phyloP scores from a whole-genome alignment of 129 eudicot species.

The Escallonia rubra region DNA sequence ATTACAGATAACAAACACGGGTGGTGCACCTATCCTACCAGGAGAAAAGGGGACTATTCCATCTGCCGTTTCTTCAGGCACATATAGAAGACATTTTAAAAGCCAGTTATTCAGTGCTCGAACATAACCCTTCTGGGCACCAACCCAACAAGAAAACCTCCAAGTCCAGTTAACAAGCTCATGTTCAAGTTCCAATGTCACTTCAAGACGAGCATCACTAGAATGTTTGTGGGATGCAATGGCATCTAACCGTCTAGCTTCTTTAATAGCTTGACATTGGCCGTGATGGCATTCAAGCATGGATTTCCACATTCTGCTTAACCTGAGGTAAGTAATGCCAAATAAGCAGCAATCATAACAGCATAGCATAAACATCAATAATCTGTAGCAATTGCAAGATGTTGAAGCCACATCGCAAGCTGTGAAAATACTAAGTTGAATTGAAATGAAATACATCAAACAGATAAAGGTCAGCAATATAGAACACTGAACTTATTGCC shows the following conservation, averaged over 20 bases:
- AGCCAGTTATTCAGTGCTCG: constrained; percentile 78
- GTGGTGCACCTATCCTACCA: constrained; percentile 86
- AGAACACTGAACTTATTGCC: too few species aligned
- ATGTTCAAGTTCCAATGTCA: constrained; percentile 72
- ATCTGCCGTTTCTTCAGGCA: constrained; percentile 85
- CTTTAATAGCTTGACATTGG: constrained; percentile 67
- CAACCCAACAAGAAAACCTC: constrained; percentile 75
- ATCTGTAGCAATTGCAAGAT: too few species aligned
- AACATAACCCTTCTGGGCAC: constrained; percentile 77
- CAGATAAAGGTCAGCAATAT: too few species aligned
- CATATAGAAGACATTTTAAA: constrained; percentile 62
- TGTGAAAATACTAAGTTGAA: too few species aligned
- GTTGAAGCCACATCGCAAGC: too few species aligned
- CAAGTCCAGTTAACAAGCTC: constrained; percentile 81
- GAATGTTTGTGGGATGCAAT: constrained; percentile 53
- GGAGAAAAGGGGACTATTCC: constrained; percentile 90
- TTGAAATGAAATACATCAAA: too few species aligned
- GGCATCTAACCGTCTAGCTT: constrained; percentile 69
- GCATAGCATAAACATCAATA: not conserved
- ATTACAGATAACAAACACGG: constrained; percentile 63
- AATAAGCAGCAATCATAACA: not conserved
- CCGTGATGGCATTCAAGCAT: constrained; percentile 82
- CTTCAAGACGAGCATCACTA: constrained; percentile 68
- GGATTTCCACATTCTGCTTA: constrained; percentile 75
- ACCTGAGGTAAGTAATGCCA: constrained; percentile 30